Evolutionary conservation across 805 yeast species (phyloP), one percentile per base, ranked within the genome.

Genomic region (Pichia manshurica): DNA sequence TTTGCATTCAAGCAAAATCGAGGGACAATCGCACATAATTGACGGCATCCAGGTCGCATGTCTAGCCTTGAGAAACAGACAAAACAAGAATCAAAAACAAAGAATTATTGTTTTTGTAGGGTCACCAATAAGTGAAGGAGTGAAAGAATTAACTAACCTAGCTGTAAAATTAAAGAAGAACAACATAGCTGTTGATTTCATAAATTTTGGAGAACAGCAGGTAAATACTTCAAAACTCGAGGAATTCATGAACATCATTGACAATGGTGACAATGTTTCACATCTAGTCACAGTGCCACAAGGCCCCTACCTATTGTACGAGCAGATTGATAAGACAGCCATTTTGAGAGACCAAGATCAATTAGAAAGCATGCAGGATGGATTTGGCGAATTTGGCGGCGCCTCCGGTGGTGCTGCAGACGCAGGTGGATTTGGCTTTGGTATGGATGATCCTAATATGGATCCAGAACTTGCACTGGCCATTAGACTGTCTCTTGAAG

Each of bases 401-500:
- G 77, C 68, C 19, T 25, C 29, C 29, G 78, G 72, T 12, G 75
- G 70, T 43, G 25, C 44, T n/a, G 58, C 46, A 13, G 72, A 67
- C 22, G 62, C 54, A 15, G 76, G 66, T 23, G 75, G 67, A n/a
- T 75, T 72, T 50, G 76, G 71, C 43, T 80, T 79, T 67, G 87
- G 81, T 48, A 75, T 83, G 60, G 79, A 78, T 35, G 98, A 91
- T 66, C 91, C 96, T 29, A 81, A 82, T 55, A 84, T 88, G 81
- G 99, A 93, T 60, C 98, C 98, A 29, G 99, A 93, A 67, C 78
- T 93, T 62, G 99, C 98, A 0, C 74, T 93, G 73, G 99, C 98
- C 1, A 77, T 93, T 60, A 81, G 98, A 63, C 73, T 93, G 66
- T 91, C 98, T 0, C 73, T 93, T 60, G 98, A 93, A 62, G 99